These are phyloP conservation scores for Cylindrotheca closterium DNA, from an alignment of 108 stramenopile species.

Conservation along the genomic window DNA sequence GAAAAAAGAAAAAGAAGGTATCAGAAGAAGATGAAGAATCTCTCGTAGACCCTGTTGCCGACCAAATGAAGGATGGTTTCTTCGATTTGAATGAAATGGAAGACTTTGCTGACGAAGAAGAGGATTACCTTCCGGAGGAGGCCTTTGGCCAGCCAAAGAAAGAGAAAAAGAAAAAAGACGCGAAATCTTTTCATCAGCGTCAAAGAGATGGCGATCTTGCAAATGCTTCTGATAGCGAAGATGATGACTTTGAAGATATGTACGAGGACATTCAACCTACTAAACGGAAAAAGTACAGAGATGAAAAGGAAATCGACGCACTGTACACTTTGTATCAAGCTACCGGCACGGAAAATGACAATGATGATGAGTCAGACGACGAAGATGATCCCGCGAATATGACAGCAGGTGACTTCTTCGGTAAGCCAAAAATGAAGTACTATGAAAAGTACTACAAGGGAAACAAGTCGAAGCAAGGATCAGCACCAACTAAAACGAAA, in stretches of 20 bases:
- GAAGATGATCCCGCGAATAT: slow-evolving; percentile 62
- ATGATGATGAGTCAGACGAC: slow-evolving; percentile 40
- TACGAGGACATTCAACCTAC: slow-evolving; percentile 26
- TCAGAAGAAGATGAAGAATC: slow-evolving; percentile 29
- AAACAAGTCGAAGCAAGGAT: slow-evolving; percentile 9
- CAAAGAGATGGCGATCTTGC: slow-evolving; percentile 51
- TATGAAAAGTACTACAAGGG: slow-evolving; percentile 40
- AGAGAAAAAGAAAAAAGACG: slow-evolving; percentile 25
- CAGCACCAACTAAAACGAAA: slow-evolving; percentile 7
- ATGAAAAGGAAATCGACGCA: slow-evolving; percentile 83
- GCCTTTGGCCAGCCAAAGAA: slow-evolving; percentile 58
- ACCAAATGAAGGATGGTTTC: slow-evolving; percentile 88
- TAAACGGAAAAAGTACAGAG: slow-evolving; percentile 74
- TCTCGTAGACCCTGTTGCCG: slow-evolving; percentile 64
- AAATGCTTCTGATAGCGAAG: slow-evolving; percentile 49
- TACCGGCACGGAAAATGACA: slow-evolving; percentile 34
- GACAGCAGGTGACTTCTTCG: slow-evolving; percentile 89
- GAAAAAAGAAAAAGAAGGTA: slow-evolving; percentile 12
- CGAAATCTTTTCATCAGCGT: slow-evolving; percentile 57
- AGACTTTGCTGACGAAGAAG: slow-evolving; percentile 92
- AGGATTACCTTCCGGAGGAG: slow-evolving; percentile 73
- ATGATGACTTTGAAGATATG: slow-evolving; percentile 36
- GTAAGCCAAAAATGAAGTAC: slow-evolving; percentile 58
- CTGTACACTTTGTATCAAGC: slow-evolving; percentile 68
- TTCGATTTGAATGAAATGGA: slow-evolving; percentile 97